Conservation (phyloP, 2,329 filamentous ascomycete species). For the Boeremia lycopersici region DNA sequence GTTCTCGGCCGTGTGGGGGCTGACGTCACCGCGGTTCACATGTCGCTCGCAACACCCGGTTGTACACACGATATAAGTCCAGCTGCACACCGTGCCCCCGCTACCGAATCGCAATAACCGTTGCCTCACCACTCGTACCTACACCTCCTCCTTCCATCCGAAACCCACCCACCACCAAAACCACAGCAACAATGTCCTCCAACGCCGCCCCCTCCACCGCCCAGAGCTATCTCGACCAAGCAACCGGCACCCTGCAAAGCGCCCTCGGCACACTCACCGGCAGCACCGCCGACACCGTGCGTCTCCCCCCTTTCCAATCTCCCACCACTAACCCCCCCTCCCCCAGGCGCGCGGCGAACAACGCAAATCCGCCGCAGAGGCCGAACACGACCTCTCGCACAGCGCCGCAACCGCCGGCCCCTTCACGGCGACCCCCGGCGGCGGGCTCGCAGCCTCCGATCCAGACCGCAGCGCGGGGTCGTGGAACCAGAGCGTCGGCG, state of each 20-base stretch:
- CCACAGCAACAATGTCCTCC: constrained; percentile 56
- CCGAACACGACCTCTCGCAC: constrained; percentile 76
- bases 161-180: not conserved
- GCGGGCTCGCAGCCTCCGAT: constrained; percentile 74
- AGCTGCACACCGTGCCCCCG: no score
- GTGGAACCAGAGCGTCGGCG: constrained; percentile 90
- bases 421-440: constrained; percentile 70
- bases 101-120: no score
- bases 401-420: constrained; percentile 76
- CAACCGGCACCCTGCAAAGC: constrained; percentile 74
- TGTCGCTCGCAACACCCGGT: not conserved
- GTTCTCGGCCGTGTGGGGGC: constrained; percentile 7
- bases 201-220: constrained; percentile 70
- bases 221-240: constrained; percentile 69
- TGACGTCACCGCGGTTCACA: constrained; percentile 12
- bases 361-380: constrained; percentile 68
- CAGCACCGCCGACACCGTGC: constrained; percentile 68
- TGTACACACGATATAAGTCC: not conserved
- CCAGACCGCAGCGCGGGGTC: constrained; percentile 72
- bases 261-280: constrained; percentile 76
- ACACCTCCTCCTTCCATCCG: no score
- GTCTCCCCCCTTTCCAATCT: not conserved
- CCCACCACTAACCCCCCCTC: constrained; percentile 32
- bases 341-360: constrained; percentile 63
- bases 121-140: no score